Evolutionary conservation across 805 yeast genomes (phyloP), one percentile per base, ranked within the genome.

Genomic region (Saccharomycopsis sp.): DNA sequence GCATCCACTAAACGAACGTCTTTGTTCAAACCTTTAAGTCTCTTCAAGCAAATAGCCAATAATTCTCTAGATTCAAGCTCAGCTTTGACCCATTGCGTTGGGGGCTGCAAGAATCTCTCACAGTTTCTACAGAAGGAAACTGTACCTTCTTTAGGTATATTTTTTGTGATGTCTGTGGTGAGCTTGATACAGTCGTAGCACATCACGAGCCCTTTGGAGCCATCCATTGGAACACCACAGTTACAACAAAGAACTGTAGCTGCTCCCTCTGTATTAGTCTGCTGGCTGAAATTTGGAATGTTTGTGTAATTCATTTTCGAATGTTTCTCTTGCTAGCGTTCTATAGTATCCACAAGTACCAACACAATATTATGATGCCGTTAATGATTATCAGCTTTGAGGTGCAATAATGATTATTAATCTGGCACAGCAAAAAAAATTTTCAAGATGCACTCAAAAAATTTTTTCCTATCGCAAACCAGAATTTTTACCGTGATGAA

Each of bases 141-240:
- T 64, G 90, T 88, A 7, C 96, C 92, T 70, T 94, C 98, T 71
- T 97, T 82, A 55, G 97, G 97, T 57, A 87, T 85, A 51, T 96
- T 97, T 64, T 86, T 90, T 1, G 99, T 91, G 65, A 94, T 90
- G 71, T 92, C 97, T 59, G 90, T 94, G 1, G 90, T 90, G 68
- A 92, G 76, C 72, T 90, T 89, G 70, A 94, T 89, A 82, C 99
- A 94, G 73, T 94, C 98, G 77, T 89, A 85, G 76, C 99, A 94
- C 96, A 92, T 90, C 24, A 91, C 96, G 58, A 91, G 75, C 14
- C 97, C 97, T 24, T 83, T 75, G 23, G 97, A 89, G 50, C 98
- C 98, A 70, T 94, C 98, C 82, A 94, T 89, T 50, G 98, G 97
- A 57, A 87, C 89, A 74, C 98, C 98, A 85, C 99, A 94, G 85